Base-by-base conservation (phyloP, 805 yeast genomes). In the Diddensiella santjacobensis region DNA sequence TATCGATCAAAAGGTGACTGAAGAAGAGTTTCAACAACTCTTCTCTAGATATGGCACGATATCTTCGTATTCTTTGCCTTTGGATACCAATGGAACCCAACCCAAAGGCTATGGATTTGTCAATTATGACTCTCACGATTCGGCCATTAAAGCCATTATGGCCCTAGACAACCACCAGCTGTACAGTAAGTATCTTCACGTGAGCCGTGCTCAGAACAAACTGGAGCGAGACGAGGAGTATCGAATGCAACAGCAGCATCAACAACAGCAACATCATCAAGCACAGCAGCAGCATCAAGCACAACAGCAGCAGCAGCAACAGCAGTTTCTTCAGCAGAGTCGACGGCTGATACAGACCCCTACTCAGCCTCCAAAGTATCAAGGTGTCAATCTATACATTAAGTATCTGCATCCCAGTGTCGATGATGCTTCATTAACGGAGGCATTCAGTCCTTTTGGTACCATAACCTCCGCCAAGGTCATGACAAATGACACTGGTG, bases 311-410 rank as follows among this genome's bases (percentile, higher is more conserved):
- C 13, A 38, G 4, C 19, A 17, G 8, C 42, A 39, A 11, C 10
- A 11, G 33, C 42, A 10, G 5, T 15, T 26, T 4, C 23, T 31
- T 10, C 37, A 15, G 20, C 11, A 13, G n/a, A 29, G n/a, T 8
- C 10, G 6, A 13, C 15, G 8, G 15, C 15, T 11, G 10, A 20
- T 15, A 5, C 26, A 13, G n/a, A 5, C 6, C 6, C 42, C 6
- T 10, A 6, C 10, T 5, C 15, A 31, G 10, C 42, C 13, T 10
- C 39, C 47, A 31, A 66, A 69, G 45, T 75, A 69, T 55, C 88
- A 82, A 61, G 88, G 83, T 56, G 79, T 88, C 3, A 86, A 86
- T 63, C 71, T 86, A 40, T 86, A 85, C 60, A 80, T 86, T 30
- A 83, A 80, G 51, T 79, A 80, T 59, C 65, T 86, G 35, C 83